phyloP scores from a whole-genome alignment of 352 stramenopile genomes.

The Pythium coloratum region DNA sequence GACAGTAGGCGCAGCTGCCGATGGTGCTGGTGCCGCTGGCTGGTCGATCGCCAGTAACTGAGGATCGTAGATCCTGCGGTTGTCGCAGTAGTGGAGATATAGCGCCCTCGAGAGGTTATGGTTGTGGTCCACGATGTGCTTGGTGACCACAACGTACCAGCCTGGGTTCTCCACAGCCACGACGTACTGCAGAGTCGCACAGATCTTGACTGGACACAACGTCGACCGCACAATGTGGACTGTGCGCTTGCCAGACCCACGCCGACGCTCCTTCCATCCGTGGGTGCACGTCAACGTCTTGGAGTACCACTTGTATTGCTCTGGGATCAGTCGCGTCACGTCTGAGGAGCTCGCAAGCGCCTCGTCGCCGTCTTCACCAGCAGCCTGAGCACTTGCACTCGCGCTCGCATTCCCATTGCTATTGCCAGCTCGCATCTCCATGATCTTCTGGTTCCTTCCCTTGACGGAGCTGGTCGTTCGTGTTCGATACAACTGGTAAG shows the following conservation, averaged over 20 bases:
- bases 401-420: neutral
- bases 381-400: neutral
- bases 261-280: constrained; percentile 78
- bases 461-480: constrained; percentile 72
- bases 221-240: constrained; percentile 68
- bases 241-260: constrained; percentile 61
- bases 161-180: constrained; percentile 7
- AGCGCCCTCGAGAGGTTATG: constrained; percentile 77
- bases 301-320: constrained; percentile 78
- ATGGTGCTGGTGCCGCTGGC: constrained; percentile 3
- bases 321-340: constrained; percentile 46
- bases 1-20: neutral
- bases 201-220: constrained; percentile 76
- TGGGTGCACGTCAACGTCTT: constrained; percentile 81
- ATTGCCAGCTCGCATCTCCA: constrained; percentile 32
- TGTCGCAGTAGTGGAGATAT: constrained; percentile 77
- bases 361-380: neutral
- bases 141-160: constrained; percentile 77
- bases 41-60: constrained; percentile 64
- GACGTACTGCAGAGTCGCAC: constrained; percentile 63
- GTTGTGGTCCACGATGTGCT: constrained; percentile 77
- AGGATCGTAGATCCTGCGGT: constrained; percentile 76
- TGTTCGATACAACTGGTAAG: constrained; percentile 75
- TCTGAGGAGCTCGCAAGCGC: constrained; percentile 2
- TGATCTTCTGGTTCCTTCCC: constrained; percentile 71